Base-by-base conservation (phyloP, 2,329 filamentous ascomycete genomes). In the Xylaria hypoxylon region DNA sequence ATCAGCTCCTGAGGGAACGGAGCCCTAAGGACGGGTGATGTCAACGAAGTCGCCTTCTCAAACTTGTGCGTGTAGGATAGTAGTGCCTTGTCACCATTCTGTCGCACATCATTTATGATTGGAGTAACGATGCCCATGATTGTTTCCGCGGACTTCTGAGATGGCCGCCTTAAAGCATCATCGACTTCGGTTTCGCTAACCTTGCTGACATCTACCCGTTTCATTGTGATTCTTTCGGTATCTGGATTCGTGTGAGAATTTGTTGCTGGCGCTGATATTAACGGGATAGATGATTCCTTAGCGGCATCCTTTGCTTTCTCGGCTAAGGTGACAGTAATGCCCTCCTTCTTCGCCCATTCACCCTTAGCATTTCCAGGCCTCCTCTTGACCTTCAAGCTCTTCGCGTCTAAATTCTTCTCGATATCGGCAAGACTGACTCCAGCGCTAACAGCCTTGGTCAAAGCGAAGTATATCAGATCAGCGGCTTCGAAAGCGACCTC, bases 31-130 rank as follows among this genome's bases (percentile, higher is more conserved):
- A 99, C 94, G 0, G 95, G 93, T 0, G 94, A 95, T 15, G 89
- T 96, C 66, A 99, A 84, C 2, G 92, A 95, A 0, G 93, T 97
- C 0, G 95, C 96, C 82, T 95, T 97, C 78, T 99, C 96, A 73
- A 99, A 99, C 79, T 96, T 97, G 86, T 97, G 94, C 1, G 96
- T 98, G 80, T 97, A 98, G 57, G 92, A 91, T 50, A 99, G 86
- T 26, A 99, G 85, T 2, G 93, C 94, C 74, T 91, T 91, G 80
- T 99, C 96, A 59, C 96, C 96, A 38, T 92, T 89, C 48, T 88
- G 85, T 62, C 90, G 92, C 62, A 99, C 91, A 53, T 94, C 92
- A 64, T 95, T 89, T 75, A 99, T 93, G 74, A 99, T 99, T 1
- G 96, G 96, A 40, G 88, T 89, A 65, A 97, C 93, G 59, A 98